Evolutionary conservation across 225 moss, liverwort and hornwort species (phyloP), one percentile per base, ranked within the genome.

Genomic region (Pseudoscleropodium purum): DNA sequence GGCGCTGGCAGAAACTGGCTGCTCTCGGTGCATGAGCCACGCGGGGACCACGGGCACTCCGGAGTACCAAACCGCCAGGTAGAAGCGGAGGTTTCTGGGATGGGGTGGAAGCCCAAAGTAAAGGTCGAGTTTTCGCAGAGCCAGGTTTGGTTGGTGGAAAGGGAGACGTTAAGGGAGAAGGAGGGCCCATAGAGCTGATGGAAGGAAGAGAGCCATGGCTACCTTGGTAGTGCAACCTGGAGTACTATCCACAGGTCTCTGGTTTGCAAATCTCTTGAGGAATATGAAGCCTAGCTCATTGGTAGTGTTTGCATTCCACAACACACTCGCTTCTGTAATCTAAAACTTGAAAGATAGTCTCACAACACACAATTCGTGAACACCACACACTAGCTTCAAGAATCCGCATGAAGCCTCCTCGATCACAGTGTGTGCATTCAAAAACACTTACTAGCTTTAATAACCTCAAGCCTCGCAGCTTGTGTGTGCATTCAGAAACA

Each of bases 11-110:
- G 59, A 82, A 30, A 92, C 87, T 25, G 93, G 62, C 43, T 70
- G 37, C 17, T 92, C 89, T 52, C 90, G 84, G 82, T 92, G 90
- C 78, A 90, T 79, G 27, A 93, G 84, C 93, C 93, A 93, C 75
- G 92, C 90, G 21, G 90, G 90, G 64, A 43, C 90, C 54, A 90
- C 87, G 49, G 75, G 85, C 81, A 93, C 93, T 59, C 92, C 92
- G 18, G 89, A 75, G 82, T 91, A 93, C 92, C 93, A 93, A 57
- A 93, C 92, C 82, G 69, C 92, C 6, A 93, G 79, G 61, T 92
- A 93, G 84, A 89, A 39, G 72, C 36, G 31, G 92, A 91, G 41
- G 77, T 85, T 47, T 84, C 82, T 3, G 92, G 93, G 81, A 93
- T 84, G 54, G 89, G 86, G 37, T 81, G 57, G 63, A 92, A 93